These are phyloP conservation scores for Hirschfeldia incana DNA, from an alignment of 345 rosid species.

Conservation along the genomic window DNA sequence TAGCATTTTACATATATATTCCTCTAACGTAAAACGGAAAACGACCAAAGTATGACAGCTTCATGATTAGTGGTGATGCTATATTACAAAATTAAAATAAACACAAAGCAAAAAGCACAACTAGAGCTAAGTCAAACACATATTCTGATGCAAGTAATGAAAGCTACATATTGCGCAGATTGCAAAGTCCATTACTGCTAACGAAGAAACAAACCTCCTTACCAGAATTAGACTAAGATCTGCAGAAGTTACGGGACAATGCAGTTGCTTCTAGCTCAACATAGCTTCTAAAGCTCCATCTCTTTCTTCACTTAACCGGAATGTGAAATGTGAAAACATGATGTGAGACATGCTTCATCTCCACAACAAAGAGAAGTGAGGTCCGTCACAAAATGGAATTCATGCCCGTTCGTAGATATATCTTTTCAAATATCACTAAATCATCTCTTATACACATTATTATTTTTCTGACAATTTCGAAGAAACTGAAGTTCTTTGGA, in stretches of 20 bases:
- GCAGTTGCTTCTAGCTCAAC: not conserved
- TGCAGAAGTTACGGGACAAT: not conserved
- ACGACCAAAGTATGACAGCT: not conserved
- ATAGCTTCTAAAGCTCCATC: not conserved
- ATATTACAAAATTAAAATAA: not conserved
- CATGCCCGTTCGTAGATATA: not conserved
- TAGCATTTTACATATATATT: too few relatives aligned
- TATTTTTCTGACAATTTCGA: not conserved
- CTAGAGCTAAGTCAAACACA: not conserved
- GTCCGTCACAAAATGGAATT: too few relatives aligned
- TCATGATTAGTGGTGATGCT: not conserved
- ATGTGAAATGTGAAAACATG: not conserved
- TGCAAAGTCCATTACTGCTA: not conserved
- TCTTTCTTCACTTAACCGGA: not conserved
- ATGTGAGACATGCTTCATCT: not conserved
- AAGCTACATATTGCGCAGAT: constrained; percentile 21
- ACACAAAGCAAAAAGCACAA: constrained; percentile 11
- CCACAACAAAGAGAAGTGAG: not conserved
- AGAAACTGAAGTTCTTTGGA: not conserved
- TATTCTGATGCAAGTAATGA: not conserved
- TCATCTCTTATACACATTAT: not conserved
- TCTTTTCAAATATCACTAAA: not conserved
- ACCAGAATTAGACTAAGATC: not conserved
- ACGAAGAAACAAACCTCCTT: not conserved
- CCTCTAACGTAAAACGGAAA: not conserved